Evolutionary conservation across 2,329 filamentous ascomycete genomes (phyloP), one percentile per base, ranked within the genome.

Genomic region (Colletotrichum salicis): DNA sequence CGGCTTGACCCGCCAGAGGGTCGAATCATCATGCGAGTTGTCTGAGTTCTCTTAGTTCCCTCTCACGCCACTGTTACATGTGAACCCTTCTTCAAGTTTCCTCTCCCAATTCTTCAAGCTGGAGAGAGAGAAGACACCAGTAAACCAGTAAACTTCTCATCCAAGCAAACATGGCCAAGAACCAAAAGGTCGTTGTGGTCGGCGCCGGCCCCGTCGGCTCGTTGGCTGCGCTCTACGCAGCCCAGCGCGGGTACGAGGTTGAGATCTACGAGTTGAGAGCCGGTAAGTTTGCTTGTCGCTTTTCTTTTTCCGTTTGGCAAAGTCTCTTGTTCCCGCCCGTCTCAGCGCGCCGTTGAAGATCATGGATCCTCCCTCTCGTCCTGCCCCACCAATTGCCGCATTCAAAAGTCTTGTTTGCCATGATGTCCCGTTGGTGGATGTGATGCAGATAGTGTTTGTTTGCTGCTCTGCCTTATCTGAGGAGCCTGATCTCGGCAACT

Each of bases 161-260:
- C 33, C 15, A 24, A 10, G 15, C 58, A 22, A 62, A 22, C 6
- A 85, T 85, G 82, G 76, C 76, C 27, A 77, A 76, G 33, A 80
- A 73, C 72, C 88, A 94, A 77, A 96, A 94, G 82, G 90, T 93
- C 67, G 88, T 97, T 24, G 88, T 99, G 58, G 92, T 99, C 60
- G 96, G 96, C 65, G 96, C 95, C 66, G 96, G 96, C 1, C 96
- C 96, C 0, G 96, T 99, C 8, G 96, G 96, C 51, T 94, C 95
- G 12, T 86, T 99, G 54, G 95, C 96, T 29, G 96, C 95, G 55
- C 85, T 99, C 6, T 99, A 98, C 84, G 96, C 96, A 65, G 96
- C 96, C 4, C 89, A 92, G 76, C 88, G 96, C 80, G 96, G 95
- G 55, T 91, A 97, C 81, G 86, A 96, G 78, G 96, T 99, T 37